A percentile compares a stretch with the other conserved stretches of the same genome.
These are phyloP conservation scores for Rehmannia glutinosa DNA, from an alignment of 257 asterid species.

Conservation along the genomic window DNA sequence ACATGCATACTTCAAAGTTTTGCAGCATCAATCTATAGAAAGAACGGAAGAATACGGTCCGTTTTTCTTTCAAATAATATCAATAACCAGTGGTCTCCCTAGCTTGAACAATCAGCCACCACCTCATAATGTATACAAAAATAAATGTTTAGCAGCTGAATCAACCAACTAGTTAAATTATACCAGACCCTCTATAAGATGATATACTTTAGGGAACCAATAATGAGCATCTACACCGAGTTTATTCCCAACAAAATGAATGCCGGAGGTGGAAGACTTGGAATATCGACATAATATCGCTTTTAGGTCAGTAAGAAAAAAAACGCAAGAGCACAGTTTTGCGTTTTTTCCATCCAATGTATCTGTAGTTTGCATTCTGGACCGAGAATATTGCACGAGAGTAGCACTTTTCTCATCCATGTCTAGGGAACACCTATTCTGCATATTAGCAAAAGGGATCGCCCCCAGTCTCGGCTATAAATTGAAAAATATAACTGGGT, in stretches of 20 bases:
- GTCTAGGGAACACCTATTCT: background rate
- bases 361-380: background rate
- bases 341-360: background rate
- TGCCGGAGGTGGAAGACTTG: constrained; percentile 1
- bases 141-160: constrained; percentile 10
- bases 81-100: background rate
- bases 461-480: constrained; percentile 11
- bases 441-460: constrained; percentile 9
- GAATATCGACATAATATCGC: background rate
- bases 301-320: background rate
- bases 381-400: background rate
- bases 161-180: constrained; percentile 13
- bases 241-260: background rate
- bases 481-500: constrained; percentile 5
- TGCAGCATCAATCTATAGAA: background rate
- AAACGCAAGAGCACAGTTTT: background rate
- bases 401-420: constrained; percentile 9
- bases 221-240: constrained; percentile 11
- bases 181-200: background rate
- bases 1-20: no score
- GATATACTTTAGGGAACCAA: background rate
- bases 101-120: constrained; percentile 17
- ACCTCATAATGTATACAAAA: constrained; percentile 4
- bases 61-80: constrained; percentile 2
- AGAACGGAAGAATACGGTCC: background rate